phyloP scores from a whole-genome alignment of 2,329 filamentous ascomycete genomes.

The Aspergillus amoenus region DNA sequence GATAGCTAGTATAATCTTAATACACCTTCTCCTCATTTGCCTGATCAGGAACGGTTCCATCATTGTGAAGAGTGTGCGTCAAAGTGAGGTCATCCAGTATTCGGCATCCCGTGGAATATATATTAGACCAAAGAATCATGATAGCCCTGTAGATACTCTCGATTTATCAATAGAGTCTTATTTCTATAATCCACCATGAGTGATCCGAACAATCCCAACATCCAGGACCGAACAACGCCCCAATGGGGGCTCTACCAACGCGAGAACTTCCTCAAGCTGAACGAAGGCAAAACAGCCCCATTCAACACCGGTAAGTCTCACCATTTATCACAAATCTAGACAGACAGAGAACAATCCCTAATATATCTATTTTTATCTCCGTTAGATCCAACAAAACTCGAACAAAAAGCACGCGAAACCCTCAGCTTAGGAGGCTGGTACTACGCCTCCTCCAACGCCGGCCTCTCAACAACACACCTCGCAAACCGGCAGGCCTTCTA shows the following conservation, averaged over 20 bases:
- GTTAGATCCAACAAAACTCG: slow-evolving; percentile 56
- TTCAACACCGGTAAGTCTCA: slow-evolving; percentile 51
- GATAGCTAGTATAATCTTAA: neutral
- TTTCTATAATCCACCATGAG: slow-evolving; percentile 18
- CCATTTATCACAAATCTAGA: neutral
- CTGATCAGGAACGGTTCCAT: neutral
- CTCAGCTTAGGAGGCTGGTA: slow-evolving; percentile 58
- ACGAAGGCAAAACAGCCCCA: slow-evolving; percentile 49
- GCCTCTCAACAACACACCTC: slow-evolving; percentile 45
- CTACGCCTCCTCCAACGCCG: slow-evolving; percentile 41
- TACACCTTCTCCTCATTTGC: neutral
- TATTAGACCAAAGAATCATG: no score
- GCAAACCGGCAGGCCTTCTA: slow-evolving; percentile 65
- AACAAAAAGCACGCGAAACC: slow-evolving; percentile 56
- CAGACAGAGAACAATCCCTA: no score
- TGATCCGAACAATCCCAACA: slow-evolving; percentile 55
- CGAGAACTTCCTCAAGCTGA: slow-evolving; percentile 55
- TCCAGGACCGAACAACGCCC: slow-evolving; percentile 50
- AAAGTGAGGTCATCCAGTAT: slow-evolving; percentile 30
- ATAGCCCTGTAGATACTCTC: no score
- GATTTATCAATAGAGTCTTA: no score
- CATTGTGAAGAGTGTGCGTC: slow-evolving; percentile 17
- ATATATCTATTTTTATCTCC: neutral
- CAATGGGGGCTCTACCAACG: slow-evolving; percentile 57
- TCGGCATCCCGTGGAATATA: neutral